Evolutionary conservation across 202 grass and related monocot species (phyloP), one percentile per base, ranked within the genome.

Genomic region (Dendrocalamus latiflorus): DNA sequence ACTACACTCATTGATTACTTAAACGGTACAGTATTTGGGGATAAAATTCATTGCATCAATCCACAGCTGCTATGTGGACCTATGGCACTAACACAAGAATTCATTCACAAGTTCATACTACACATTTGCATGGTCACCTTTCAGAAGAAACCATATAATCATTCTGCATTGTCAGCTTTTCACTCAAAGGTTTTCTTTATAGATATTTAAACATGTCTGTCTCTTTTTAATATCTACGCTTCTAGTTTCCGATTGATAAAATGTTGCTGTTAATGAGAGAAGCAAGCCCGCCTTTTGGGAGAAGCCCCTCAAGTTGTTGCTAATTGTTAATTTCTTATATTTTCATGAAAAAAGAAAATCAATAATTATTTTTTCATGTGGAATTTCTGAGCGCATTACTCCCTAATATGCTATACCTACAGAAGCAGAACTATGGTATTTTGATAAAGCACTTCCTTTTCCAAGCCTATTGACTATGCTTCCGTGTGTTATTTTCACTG

Each of bases 41-140:
- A 78, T 28, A 24, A 78, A 78, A 65, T 77, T 60, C 9, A 62
- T 26, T 63, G n/a, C 25, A 63, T 62, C 24, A 62, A 28, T 76
- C 7, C 15, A 6, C 22, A 76, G 38, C 14, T 68, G n/a, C 74
- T 76, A 28, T 38, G 9, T 69, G 38, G 26, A 60, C 26, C 39
- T 15, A 61, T 62, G 26, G 25, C 25, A 59, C 57, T 50, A 36
- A 43, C 22, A 26, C 18, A 34, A 28, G 20, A 39, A 11, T 28
- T 48, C 9, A 0, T 58, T 58, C 50, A 34, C 24, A 67, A 63
- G 12, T 63, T 17, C 57, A 63, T 47, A 21, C 16, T 41, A n/a
- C n/a, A 21, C 16, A 47, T 77, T 81, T 59, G 37, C 17, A 37
- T 71, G 10, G 44, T 6, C 16, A 45, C 37, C 24, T 73, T 56